A percentile compares a stretch with the other conserved stretches of the same genome.
These are phyloP conservation scores for Xanthoconium separans DNA, from an alignment of 1,284 basidiomycete species.

Conservation along the genomic window DNA sequence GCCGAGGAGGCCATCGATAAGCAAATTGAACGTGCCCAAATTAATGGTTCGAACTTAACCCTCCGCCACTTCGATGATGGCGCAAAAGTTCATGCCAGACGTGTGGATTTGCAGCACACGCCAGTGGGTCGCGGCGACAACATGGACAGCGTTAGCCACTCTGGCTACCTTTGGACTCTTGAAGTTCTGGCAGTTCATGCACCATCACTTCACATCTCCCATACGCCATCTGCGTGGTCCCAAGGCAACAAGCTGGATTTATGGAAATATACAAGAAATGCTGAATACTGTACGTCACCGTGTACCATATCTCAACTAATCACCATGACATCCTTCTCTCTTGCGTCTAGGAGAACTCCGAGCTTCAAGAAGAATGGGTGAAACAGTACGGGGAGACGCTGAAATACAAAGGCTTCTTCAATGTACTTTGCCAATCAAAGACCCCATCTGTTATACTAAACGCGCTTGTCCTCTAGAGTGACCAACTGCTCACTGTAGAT, in stretches of 20 bases:
- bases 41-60: no score
- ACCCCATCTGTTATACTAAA: not conserved
- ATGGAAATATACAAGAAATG: conserved; percentile 52
- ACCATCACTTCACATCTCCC: conserved; percentile 38
- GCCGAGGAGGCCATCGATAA: no score
- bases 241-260: conserved; percentile 46
- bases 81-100: no score
- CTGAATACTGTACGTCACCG: conserved; percentile 35
- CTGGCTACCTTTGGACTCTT: conserved; percentile 32
- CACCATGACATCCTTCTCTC: not conserved
- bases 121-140: not conserved
- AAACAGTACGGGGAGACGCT: conserved; percentile 53
- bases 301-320: not conserved
- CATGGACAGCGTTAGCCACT: conserved; percentile 17
- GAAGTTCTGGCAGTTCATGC: conserved; percentile 20
- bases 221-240: conserved; percentile 52
- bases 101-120: no score
- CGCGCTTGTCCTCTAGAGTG: not conserved
- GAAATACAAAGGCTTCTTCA: conserved; percentile 45
- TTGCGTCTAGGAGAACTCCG: conserved; percentile 30
- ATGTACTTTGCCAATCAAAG: conserved; percentile 35
- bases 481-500: conserved; percentile 35
- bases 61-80: no score
- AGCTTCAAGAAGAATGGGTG: conserved; percentile 51
- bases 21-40: no score